Percentiles rank a stretch among this genome's conserved stretches.
Conservation (phyloP, 1,139 yeast genomes). For the Pichia norvegensis region DNA sequence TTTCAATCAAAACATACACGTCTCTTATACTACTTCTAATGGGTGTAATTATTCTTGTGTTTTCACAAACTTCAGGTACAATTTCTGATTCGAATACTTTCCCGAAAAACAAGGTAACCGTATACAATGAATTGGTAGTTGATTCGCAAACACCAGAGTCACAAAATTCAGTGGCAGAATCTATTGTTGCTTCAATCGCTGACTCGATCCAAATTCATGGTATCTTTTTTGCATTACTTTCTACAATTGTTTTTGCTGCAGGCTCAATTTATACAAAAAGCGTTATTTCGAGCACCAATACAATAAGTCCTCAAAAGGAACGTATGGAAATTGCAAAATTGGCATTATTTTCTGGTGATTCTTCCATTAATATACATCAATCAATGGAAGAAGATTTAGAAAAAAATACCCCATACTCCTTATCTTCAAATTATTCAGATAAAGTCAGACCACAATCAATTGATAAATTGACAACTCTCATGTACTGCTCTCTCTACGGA, state of each 20-base stretch:
- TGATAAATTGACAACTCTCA: constrained; percentile 74
- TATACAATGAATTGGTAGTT: neutral
- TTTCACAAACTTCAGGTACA: constrained; percentile 32
- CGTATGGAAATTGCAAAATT: constrained; percentile 10
- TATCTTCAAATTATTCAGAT: neutral
- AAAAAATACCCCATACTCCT: constrained; percentile 1
- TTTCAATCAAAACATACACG: constrained; percentile 57
- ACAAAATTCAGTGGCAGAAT: neutral
- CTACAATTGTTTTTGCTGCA: constrained; percentile 77
- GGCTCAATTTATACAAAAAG: constrained; percentile 88
- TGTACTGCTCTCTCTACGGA: constrained; percentile 78
- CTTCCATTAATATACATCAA: neutral
- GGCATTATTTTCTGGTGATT: constrained; percentile 8
- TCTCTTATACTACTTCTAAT: constrained; percentile 67
- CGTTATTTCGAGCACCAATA: constrained; percentile 32
- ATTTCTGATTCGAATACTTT: constrained; percentile 7
- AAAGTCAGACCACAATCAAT: neutral
- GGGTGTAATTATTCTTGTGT: constrained; percentile 69
- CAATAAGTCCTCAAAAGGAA: constrained; percentile 1
- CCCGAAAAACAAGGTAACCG: neutral
- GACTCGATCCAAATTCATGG: constrained; percentile 20
- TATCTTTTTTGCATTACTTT: constrained; percentile 51
- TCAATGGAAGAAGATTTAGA: constrained; percentile 6
- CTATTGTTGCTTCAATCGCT: neutral
- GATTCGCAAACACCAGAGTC: neutral